These are phyloP conservation scores for Primulina eburnea DNA, from an alignment of 257 asterid species.

Conservation along the genomic window DNA sequence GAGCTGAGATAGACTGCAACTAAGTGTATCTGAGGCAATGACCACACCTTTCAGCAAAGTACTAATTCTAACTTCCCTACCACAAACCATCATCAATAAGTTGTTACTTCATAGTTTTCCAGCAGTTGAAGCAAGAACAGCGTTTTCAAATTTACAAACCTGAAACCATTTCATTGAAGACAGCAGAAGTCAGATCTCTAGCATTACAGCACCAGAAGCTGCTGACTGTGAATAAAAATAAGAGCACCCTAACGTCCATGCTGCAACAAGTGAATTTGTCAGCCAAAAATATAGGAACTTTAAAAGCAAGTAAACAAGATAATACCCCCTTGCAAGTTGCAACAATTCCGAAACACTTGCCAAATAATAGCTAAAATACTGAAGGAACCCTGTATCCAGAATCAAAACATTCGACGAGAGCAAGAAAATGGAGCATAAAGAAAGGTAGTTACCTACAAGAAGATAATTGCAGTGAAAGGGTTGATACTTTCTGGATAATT, in stretches of 20 bases:
- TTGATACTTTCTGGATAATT: not conserved
- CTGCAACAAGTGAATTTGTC: conserved; percentile 37
- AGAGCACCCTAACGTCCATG: conserved; percentile 64
- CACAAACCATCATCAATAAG: not conserved
- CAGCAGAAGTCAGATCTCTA: conserved; percentile 40
- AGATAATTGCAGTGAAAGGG: not conserved
- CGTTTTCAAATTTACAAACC: conserved; percentile 26
- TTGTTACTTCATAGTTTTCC: not conserved
- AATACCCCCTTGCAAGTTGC: not conserved
- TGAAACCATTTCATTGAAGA: conserved; percentile 29
- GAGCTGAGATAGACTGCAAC: not conserved
- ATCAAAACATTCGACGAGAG: not conserved
- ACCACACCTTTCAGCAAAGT: conserved; percentile 3
- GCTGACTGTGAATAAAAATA: conserved; percentile 43
- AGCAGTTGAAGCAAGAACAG: conserved; percentile 8
- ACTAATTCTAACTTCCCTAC: conserved; percentile 5
- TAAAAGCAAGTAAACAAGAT: conserved; percentile 8
- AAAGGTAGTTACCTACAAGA: not conserved
- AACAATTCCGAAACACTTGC: conserved; percentile 10
- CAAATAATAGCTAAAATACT: not conserved
- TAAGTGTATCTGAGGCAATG: conserved; percentile 6
- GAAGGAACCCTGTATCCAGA: not conserved
- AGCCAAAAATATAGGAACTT: conserved; percentile 21
- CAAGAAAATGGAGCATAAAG: not conserved
- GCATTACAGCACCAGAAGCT: conserved; percentile 59